These are phyloP conservation scores for Cercospora brassicicola DNA, from an alignment of 2,329 filamentous ascomycete species.

Conservation along the genomic window DNA sequence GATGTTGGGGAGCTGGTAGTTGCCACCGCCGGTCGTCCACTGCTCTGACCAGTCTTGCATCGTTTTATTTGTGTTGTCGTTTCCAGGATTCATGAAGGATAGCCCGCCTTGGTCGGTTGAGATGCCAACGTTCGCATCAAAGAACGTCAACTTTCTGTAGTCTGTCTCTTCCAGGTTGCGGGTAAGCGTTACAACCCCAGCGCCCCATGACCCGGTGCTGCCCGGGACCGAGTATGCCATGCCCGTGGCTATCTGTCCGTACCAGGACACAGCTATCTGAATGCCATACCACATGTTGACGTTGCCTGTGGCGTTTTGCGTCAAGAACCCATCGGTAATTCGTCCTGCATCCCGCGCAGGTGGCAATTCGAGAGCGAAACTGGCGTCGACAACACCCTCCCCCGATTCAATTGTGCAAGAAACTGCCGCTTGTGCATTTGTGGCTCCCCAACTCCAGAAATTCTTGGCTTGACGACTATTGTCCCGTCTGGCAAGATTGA, in stretches of 20 bases:
- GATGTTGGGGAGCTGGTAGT: slow-evolving; percentile 11
- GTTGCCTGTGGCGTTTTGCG: background rate
- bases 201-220: background rate
- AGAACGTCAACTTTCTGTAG: slow-evolving; percentile 10
- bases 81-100: background rate
- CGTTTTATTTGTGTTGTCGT: background rate
- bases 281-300: slow-evolving; percentile 8
- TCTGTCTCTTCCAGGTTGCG: background rate
- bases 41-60: slow-evolving; percentile 14
- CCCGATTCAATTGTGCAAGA: background rate
- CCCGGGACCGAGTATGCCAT: slow-evolving; percentile 15
- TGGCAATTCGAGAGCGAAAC: slow-evolving; percentile 1
- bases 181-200: background rate
- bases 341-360: background rate
- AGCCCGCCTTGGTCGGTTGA: slow-evolving; percentile 10
- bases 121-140: background rate
- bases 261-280: slow-evolving; percentile 9
- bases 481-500: slow-evolving; percentile 8
- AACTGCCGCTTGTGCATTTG: slow-evolving; percentile 6
- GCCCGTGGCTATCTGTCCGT: background rate
- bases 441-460: slow-evolving; percentile 12
- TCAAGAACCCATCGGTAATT: background rate
- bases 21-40: background rate
- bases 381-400: background rate
- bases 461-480: slow-evolving; percentile 6